Base-by-base conservation (phyloP, 2,329 filamentous ascomycete species). In the Aureobasidium leucospermi region DNA sequence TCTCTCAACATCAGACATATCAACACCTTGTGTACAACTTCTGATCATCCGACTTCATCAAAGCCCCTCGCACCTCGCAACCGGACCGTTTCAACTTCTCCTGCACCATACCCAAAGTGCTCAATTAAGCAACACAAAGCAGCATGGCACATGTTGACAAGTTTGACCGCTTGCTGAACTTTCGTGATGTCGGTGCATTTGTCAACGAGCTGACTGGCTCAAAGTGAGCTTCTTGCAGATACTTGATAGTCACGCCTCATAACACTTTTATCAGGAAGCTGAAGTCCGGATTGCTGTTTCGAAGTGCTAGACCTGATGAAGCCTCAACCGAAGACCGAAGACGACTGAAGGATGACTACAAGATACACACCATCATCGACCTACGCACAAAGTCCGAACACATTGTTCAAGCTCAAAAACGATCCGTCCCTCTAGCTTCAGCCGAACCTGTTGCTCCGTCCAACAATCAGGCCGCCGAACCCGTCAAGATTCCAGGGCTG, bases 331-430 rank as follows among this genome's bases (percentile, higher is more conserved):
- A 77, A 38, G 91, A 96, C 72, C 81, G 82, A 59, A 70, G 76
- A 36, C 74, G 77, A 34, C 78, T 96, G 10, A 72, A 76, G 9
- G 73, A 84, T 7, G 79, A 84, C 34, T 80, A 86, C 65, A 79
- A 81, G 23, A 82, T 96, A 63, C 82, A 79, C 64, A 89, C 85
- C 2, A 82, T 96, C 42, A 81, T 96, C 61, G 91, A 96, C 74
- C 76, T 96, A 10, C 83, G 91, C 59, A 89, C 90, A 63, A 84
- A 86, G 84, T 89, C 79, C 15, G 89, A 93, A 72, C 87, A 90
- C 67, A 77, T 84, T 63, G 83, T 85, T 68, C 85, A 87, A 67
- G 80, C 82, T 11, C 78, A 83, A 61, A 89, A 87, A 69, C 81
- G 81, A 32, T 71, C 79, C 52, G 74, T 77, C 5, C 76, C 78